Conservation (phyloP, 148 eudicot species). For the Salicornia ramosissima region DNA sequence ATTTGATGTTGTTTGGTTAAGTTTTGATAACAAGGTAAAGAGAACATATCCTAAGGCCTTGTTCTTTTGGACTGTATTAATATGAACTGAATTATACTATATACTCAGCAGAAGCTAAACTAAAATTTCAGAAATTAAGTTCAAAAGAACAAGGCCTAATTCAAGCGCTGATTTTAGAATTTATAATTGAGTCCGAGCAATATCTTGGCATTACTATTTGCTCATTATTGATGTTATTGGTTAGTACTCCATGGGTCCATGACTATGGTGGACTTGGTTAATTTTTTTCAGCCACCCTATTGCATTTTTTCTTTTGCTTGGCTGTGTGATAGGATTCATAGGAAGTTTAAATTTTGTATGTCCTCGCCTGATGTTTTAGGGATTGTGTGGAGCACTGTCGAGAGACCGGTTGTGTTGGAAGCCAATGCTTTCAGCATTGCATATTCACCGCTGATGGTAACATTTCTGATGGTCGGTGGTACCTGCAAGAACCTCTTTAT, state of each 20-base stretch:
- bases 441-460: conserved; percentile 71
- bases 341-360: neutral
- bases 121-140: too few species aligned
- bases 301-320: neutral
- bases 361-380: conserved; percentile 30
- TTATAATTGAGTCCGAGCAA: neutral
- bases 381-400: conserved; percentile 74
- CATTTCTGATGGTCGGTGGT: conserved; percentile 65
- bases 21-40: too few species aligned
- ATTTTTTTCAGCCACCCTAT: neutral
- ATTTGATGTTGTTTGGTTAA: too few species aligned
- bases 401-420: conserved; percentile 82
- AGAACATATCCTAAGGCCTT: too few species aligned
- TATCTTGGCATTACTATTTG: neutral
- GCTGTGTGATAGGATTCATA: neutral
- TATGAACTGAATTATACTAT: too few species aligned
- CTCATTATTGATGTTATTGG: too few species aligned
- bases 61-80: too few species aligned
- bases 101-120: too few species aligned
- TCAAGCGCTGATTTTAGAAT: neutral
- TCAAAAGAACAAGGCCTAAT: too few species aligned
- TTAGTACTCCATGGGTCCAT: too few species aligned
- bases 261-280: neutral
- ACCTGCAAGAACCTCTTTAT: conserved; percentile 94
- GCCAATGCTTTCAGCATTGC: conserved; percentile 71